A percentile compares a stretch with the other conserved stretches of the same genome.
These are phyloP conservation scores for Penicillium alfredii DNA, from an alignment of 495 filamentous ascomycete species.

Conservation along the genomic window DNA sequence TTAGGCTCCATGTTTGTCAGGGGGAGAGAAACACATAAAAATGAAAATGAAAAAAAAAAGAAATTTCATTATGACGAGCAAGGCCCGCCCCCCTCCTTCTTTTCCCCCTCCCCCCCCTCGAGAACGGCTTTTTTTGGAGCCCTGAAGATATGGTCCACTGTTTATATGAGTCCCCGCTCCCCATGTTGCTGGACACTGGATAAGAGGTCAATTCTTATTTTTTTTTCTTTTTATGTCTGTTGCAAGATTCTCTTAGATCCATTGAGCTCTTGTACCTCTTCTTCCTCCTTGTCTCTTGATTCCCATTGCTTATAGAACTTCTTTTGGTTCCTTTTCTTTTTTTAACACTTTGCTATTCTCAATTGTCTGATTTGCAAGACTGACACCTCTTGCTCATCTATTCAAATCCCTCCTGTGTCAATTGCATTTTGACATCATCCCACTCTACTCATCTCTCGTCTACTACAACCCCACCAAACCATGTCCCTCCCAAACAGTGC, in stretches of 20 bases:
- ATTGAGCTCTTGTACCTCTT: slow-evolving; percentile 19
- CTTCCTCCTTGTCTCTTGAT: slow-evolving; percentile 11
- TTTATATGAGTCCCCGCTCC: slow-evolving; percentile 42
- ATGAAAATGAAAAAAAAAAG: slow-evolving; percentile 7
- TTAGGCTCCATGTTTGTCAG: slow-evolving; percentile 38
- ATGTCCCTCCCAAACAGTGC: slow-evolving; percentile 28
- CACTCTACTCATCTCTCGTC: slow-evolving; percentile 4
- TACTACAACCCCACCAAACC: slow-evolving; percentile 11
- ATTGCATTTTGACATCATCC: background rate
- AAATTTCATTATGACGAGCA: too few species aligned
- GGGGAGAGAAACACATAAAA: slow-evolving; percentile 7
- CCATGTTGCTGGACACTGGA: slow-evolving; percentile 28
- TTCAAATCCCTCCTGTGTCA: slow-evolving; percentile 5
- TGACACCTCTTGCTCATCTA: too few species aligned
- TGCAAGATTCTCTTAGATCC: slow-evolving; percentile 15
- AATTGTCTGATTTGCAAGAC: too few species aligned
- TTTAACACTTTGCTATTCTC: slow-evolving; percentile 5
- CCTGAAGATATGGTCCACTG: slow-evolving; percentile 35
- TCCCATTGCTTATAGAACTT: slow-evolving; percentile 5
- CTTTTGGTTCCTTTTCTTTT: slow-evolving; percentile 6
- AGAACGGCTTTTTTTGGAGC: slow-evolving; percentile 23
- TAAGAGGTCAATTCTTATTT: slow-evolving; percentile 9
- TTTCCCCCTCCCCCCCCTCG: slow-evolving; percentile 3
- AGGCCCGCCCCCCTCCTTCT: too few species aligned
- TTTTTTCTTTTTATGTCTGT: background rate